These are phyloP conservation scores for Tolypocladium pustulatum DNA, from an alignment of 2,329 filamentous ascomycete species.

Conservation along the genomic window DNA sequence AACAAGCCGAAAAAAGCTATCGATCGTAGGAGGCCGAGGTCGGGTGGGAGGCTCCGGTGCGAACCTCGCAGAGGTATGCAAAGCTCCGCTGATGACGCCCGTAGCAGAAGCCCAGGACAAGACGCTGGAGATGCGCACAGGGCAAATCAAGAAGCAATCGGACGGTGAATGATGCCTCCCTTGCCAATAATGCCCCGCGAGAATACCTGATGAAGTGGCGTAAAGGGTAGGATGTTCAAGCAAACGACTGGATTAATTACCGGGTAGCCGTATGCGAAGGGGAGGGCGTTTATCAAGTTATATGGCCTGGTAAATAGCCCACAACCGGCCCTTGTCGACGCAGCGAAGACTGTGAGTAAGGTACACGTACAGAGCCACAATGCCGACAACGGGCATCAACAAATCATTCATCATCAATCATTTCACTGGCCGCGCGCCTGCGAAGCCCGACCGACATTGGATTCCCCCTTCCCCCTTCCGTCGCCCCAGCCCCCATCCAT, in stretches of 20 bases:
- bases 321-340: background rate
- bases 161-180: background rate
- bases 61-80: background rate
- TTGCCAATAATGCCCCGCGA: background rate
- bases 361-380: background rate
- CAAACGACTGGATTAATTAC: background rate
- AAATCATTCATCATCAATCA: background rate
- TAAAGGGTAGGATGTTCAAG: background rate
- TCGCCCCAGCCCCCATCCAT: background rate
- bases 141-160: too few species aligned
- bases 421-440: background rate
- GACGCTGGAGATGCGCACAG: too few species aligned
- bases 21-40: background rate
- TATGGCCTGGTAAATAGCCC: background rate
- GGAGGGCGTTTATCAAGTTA: background rate
- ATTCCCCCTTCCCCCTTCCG: background rate
- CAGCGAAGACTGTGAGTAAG: background rate
- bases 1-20: background rate
- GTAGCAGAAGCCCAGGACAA: too few species aligned
- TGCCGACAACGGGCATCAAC: background rate
- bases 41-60: background rate
- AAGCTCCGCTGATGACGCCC: background rate
- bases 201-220: background rate
- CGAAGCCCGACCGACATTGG: background rate
- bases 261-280: background rate